Conservation (phyloP, 2,329 filamentous ascomycete species). For the Byssothecium circinans region DNA sequence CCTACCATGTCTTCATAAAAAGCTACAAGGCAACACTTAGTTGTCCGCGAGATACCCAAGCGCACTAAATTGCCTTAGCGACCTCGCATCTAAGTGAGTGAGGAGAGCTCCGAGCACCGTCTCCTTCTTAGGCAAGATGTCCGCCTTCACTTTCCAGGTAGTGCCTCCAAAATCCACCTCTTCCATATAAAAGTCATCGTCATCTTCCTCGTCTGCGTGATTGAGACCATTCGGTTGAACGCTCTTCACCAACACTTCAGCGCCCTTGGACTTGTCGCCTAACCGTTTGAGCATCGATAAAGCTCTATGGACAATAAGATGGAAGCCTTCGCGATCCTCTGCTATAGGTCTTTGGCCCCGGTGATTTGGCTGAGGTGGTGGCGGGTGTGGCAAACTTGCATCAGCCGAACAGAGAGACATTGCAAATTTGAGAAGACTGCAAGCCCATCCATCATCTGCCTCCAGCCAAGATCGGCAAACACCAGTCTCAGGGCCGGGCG, state of each 20-base stretch:
- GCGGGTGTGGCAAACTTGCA: constrained; percentile 27
- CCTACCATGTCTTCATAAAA: constrained; percentile 2
- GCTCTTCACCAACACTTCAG: constrained; percentile 36
- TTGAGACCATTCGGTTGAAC: constrained; percentile 29
- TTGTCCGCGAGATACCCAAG: constrained; percentile 41
- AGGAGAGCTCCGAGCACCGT: constrained; percentile 51
- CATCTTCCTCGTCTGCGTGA: constrained; percentile 26
- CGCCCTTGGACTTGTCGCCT: constrained; percentile 48
- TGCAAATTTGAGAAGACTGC: constrained; percentile 75
- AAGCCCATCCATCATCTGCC: constrained; percentile 80
- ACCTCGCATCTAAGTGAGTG: constrained; percentile 47
- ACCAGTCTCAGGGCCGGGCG: constrained; percentile 69
- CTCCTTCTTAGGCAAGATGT: constrained; percentile 50
- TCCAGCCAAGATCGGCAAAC: constrained; percentile 80
- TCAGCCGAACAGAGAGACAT: constrained; percentile 59
- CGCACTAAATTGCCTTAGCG: constrained; percentile 46
- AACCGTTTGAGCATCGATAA: constrained; percentile 51
- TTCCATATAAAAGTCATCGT: constrained; percentile 38
- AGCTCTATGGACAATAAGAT: constrained; percentile 49
- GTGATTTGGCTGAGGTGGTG: constrained; percentile 30
- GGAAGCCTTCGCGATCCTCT: constrained; percentile 40
- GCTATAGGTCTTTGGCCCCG: constrained; percentile 38
- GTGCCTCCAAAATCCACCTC: constrained; percentile 33
- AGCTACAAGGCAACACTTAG: background rate
- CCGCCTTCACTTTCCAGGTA: constrained; percentile 40